These are phyloP conservation scores for Pestalotiopsis sp. DNA, from an alignment of 2,329 filamentous ascomycete species.

Conservation along the genomic window DNA sequence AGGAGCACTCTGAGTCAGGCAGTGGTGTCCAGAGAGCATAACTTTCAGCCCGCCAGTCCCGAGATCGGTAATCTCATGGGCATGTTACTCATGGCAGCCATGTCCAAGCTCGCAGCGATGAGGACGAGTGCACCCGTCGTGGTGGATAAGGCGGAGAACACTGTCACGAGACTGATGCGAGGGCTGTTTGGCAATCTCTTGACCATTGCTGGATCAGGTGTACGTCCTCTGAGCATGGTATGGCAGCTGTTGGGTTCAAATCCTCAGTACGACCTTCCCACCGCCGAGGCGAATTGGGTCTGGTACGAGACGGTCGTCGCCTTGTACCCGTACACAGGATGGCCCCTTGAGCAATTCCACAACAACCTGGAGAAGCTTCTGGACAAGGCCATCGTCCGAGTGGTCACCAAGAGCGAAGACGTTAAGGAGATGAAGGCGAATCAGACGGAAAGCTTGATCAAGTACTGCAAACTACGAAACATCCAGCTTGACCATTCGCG, in stretches of 20 bases:
- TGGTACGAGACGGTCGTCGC: conserved; percentile 24
- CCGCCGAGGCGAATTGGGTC: conserved; percentile 18
- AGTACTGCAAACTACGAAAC: conserved; percentile 24
- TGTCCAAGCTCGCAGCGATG: conserved; percentile 26
- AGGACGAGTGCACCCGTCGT: conserved; percentile 18
- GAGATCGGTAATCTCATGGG: conserved; percentile 23
- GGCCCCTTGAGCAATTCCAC: conserved; percentile 21
- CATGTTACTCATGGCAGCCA: conserved; percentile 26
- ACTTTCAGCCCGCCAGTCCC: conserved; percentile 18
- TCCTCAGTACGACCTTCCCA: conserved; percentile 21
- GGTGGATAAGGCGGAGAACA: conserved; percentile 21
- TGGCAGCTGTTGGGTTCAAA: conserved; percentile 23
- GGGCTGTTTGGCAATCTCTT: conserved; percentile 29
- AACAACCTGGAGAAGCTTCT: conserved; percentile 24
- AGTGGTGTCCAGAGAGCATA: neutral
- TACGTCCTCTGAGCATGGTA: conserved; percentile 23
- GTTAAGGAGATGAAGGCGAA: conserved; percentile 14
- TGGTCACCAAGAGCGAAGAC: conserved; percentile 23
- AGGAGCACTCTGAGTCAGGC: conserved; percentile 21
- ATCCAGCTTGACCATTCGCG: conserved; percentile 24
- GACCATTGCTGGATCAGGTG: conserved; percentile 29
- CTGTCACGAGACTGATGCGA: conserved; percentile 29
- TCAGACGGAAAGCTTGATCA: conserved; percentile 15
- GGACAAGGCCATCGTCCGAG: conserved; percentile 20
- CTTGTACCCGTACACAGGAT: conserved; percentile 24